Conservation (phyloP, 805 yeast species). For the Saccharomycopsis amapae region DNA sequence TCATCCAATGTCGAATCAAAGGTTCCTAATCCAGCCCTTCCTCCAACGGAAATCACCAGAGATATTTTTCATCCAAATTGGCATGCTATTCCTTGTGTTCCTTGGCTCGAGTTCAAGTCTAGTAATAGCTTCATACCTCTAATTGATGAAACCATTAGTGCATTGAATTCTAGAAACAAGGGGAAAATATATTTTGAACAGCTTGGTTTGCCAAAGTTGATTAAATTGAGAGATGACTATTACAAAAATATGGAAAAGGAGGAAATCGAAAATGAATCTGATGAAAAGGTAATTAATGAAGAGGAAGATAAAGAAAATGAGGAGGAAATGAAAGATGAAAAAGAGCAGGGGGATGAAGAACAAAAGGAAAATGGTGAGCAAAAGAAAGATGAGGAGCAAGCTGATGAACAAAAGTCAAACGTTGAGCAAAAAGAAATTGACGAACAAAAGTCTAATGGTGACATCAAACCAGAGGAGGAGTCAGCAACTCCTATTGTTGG, state of each 20-base stretch:
- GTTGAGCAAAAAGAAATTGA: background rate
- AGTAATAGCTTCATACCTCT: constrained; percentile 59
- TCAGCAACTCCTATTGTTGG: background rate
- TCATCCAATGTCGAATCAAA: constrained; percentile 32
- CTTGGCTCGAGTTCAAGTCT: constrained; percentile 50
- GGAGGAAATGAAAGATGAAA: constrained; percentile 10
- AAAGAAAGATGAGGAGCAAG: constrained; percentile 1
- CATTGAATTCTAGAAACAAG: constrained; percentile 43
- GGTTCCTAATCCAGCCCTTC: constrained; percentile 42
- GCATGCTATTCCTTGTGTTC: constrained; percentile 56
- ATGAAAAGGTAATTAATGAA: background rate
- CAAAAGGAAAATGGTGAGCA: constrained; percentile 6
- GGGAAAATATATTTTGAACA: constrained; percentile 49
- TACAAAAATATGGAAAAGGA: constrained; percentile 14
- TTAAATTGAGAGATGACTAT: constrained; percentile 11
- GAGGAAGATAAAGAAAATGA: background rate
- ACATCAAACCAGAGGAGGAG: background rate
- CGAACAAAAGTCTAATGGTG: constrained; percentile 16
- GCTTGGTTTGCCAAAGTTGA: constrained; percentile 39
- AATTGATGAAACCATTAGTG: constrained; percentile 50
- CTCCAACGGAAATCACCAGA: constrained; percentile 47
- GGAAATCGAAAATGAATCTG: constrained; percentile 19
- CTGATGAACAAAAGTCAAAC: background rate
- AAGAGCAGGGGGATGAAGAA: constrained; percentile 5
- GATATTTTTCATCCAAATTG: constrained; percentile 55